Base-by-base conservation (phyloP, 2,329 filamentous ascomycete genomes). In the Pseudogymnoascus sp. region DNA sequence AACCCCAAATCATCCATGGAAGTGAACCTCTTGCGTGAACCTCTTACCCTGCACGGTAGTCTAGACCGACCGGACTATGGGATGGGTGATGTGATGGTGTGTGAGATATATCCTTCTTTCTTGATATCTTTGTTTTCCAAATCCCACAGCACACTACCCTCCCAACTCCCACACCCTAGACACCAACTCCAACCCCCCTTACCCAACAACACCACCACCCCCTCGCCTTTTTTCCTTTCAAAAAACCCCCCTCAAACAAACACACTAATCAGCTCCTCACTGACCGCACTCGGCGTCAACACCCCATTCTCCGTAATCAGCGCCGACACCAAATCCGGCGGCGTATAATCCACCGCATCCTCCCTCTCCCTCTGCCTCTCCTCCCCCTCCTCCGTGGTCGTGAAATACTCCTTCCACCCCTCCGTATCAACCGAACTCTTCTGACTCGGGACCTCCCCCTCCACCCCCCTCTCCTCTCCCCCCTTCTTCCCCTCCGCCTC, bases 271-370 rank as follows among this genome's bases (percentile, higher is more conserved):
- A 90, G 77, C 73, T 89, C 84, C 70, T 89, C 86, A 64, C 86
- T 86, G 36, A 90, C 87, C 26, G 87, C 87, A 64, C 83, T 85
- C 0, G 88, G 86, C 47, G 87, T 83, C 68, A 90, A 81, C 60
- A 90, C 84, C 54, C 89, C 89, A 61, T 85, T 86, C 73, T 93
- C 89, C 0, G 89, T 92, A 69, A 92, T 88, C 68, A 92, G 84
- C 31, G 86, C 87, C 8, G 86, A 86, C 66, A 92, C 87, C 36
- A 89, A 75, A 59, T 86, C 81, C 2, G 87, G 87, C 5, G 88
- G 86, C 68, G 14, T 64, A 63, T 57, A 57, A 12, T 57, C 51
- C 61, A 68, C 68, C 21, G 65, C 67, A 21, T 66, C 67, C 42
- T 66, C 64, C 37, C 61, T 54, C 7, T 62, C 66, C n/a, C 67